Base-by-base conservation (phyloP, 2,329 filamentous ascomycete genomes). In the Geoglossum cookeanum region DNA sequence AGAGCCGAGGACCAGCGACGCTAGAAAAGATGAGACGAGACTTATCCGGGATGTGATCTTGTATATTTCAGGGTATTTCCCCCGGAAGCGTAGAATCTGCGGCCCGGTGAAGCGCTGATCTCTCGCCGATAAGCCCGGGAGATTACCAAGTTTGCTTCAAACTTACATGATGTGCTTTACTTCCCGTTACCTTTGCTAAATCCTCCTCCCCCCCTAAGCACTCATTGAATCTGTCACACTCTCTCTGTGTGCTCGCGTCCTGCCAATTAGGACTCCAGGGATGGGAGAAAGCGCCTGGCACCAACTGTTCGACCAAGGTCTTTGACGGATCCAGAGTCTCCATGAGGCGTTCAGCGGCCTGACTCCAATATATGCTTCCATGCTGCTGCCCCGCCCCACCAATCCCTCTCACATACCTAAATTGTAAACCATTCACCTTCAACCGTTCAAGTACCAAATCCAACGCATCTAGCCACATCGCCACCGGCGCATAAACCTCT, bases 321-420 rank as follows among this genome's bases (percentile, higher is more conserved):
- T 78, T 78, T 22, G 70, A 70, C 2, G 76, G 67, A 62, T 87
- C 75, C 48, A 97, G 72, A 11, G 65, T 72, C 3, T 68, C 71
- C 48, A 97, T 76, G 48, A 84, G 65, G 6, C 69, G 65, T 66
- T 86, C 84, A 4, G 87, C 90, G 58, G 81, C 72, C 49, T 73
- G 68, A 59, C 79, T 85, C 91, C 91, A 97, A 72, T 92, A 97
- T 32, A 97, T 89, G 68, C 91, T 97, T 37, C 92, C 92, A 70
- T 97, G 92, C 75, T 98, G 92, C 78, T 97, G 94, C 57, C 92
- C 90, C 15, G 91, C 90, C 61, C 89, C 92, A 65, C 87, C 91
- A 63, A 98, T 78, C 33, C 87, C 91, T 65, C 79, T 81, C 61
- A 98, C 81, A 55, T 79, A 79, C 56, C 76, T 71, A 64, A 96